Evolutionary conservation across 2,329 filamentous ascomycete genomes (phyloP), one percentile per base, ranked within the genome.

Genomic region (Fusarium virguliforme): DNA sequence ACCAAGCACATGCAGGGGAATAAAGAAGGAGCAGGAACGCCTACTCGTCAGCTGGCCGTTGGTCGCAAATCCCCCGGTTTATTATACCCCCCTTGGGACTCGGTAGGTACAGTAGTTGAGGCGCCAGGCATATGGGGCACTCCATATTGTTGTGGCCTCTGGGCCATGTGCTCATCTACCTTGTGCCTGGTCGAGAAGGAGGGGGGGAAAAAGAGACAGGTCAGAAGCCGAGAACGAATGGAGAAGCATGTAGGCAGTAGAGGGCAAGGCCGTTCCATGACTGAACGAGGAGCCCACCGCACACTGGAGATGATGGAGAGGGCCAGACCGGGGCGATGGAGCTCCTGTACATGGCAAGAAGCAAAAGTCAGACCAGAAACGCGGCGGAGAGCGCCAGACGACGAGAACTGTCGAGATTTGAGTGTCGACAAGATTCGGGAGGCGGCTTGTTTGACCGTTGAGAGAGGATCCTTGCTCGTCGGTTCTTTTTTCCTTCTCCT

Each of bases 1-100:
- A 70, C 72, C 41, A 53, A 62, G 57, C 46, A 63, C 62, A 61
- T 73, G 65, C 69, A 75, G 61, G 67, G 65, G 55, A 72, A 61
- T 43, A 48, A 62, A 48, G 41, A 69, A 65, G 61, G 62, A 65
- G 62, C 65, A 69, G 65, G 65, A 70, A 64, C 58, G 37, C 61
- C 48, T 69, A 40, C 34, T 60, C 41, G 24, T 60, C 32, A 34
- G 13, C 40, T 43, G 43, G 53, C 54, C 41, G 32, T 30, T 56
- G 3, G 13, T 24, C 43, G 30, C 43, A 24, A n/a, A 24, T 57
- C 28, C 34, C 53, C 46, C 50, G 26, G 41, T 67, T 38, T 24
- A 41, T 35, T 34, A 48, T n/a, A 46, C 24, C 26, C 28, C 43
- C 43, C 43, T 48, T 30, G 43, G 18, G 18, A 18, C 18, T 18